These are phyloP conservation scores for Syzygium aqueum DNA, from an alignment of 345 rosid genomes.

Conservation along the genomic window DNA sequence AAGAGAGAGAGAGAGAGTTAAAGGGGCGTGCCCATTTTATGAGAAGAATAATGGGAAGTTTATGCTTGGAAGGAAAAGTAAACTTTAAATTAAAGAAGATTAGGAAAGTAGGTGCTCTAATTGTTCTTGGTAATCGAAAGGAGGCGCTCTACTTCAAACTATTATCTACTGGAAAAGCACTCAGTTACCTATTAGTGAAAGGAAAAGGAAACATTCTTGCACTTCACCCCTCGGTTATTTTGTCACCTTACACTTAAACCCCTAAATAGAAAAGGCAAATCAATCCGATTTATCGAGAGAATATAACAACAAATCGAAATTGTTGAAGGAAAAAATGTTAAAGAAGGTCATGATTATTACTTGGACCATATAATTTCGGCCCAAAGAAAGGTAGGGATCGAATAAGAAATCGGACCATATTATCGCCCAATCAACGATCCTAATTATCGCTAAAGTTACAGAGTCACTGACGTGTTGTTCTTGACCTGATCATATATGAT, in stretches of 20 bases:
- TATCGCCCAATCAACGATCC: neutral
- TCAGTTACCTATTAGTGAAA: neutral
- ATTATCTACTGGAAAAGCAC: neutral
- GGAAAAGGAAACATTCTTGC: neutral
- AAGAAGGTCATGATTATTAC: neutral
- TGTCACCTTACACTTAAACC: neutral
- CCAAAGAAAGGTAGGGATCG: neutral
- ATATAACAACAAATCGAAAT: neutral
- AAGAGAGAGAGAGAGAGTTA: neutral
- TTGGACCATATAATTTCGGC: neutral
- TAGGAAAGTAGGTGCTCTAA: neutral
- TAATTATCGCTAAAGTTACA: neutral
- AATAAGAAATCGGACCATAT: neutral
- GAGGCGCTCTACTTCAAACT: neutral
- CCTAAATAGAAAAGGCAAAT: neutral
- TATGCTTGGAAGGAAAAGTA: constrained; percentile 7
- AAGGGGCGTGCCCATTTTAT: neutral
- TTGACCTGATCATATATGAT: neutral
- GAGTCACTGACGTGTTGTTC: neutral
- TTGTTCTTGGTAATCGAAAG: neutral
- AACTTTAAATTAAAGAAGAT: neutral
- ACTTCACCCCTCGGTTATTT: neutral
- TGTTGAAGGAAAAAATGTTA: neutral
- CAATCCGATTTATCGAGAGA: neutral
- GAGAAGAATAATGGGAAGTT: neutral